Evolutionary conservation across 2,329 filamentous ascomycete genomes (phyloP).

Genomic region (Penicillium sp.): DNA sequence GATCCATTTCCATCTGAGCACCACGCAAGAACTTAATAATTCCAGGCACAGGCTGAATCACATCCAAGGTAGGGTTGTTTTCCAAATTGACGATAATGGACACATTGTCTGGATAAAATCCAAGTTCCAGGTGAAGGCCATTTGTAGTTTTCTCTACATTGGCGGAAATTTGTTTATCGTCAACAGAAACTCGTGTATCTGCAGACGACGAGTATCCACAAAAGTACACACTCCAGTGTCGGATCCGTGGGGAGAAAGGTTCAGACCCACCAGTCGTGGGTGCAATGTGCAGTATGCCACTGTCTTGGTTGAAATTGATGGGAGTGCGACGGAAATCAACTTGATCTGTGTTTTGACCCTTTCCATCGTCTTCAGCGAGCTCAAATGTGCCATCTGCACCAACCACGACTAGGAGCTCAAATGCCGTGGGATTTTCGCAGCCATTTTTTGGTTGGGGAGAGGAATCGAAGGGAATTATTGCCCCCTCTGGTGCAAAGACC

Average conservation of each 20-base stretch:
- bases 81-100: neutral
- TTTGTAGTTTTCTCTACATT: neutral
- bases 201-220: neutral
- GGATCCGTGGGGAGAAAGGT: neutral
- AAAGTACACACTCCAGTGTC: neutral
- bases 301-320: neutral
- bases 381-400: neutral
- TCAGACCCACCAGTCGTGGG: neutral
- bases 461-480: constrained; percentile 59
- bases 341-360: neutral
- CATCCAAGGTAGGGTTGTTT: neutral
- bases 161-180: neutral
- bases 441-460: neutral
- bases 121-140: neutral
- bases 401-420: neutral
- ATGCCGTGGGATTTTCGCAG: neutral
- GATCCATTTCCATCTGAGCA: neutral
- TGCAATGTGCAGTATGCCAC: neutral
- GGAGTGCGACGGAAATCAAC: neutral
- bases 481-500: constrained; percentile 56
- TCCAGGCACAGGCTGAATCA: neutral
- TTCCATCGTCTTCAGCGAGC: neutral
- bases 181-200: neutral
- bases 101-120: neutral
- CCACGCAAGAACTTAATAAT: neutral